A percentile compares a stretch with the other conserved stretches of the same genome.
Evolutionary conservation across 495 filamentous ascomycete species (phyloP).

Genomic region (Penicillium taxi): DNA sequence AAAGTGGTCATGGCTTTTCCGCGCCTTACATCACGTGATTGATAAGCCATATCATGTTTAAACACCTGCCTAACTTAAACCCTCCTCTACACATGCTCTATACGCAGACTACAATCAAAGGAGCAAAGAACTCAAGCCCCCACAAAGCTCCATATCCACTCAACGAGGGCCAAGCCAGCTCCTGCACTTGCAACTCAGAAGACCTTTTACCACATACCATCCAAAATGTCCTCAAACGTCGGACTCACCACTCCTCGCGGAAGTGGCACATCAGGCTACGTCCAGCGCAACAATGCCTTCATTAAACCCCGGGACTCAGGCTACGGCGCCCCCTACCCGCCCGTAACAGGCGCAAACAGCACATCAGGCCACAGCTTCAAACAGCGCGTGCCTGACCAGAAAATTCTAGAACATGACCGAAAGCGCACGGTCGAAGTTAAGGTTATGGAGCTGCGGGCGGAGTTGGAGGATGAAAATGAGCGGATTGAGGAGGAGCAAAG

Average conservation of each 20-base stretch:
- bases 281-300: constrained; percentile 89
- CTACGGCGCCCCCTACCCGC: constrained; percentile 48
- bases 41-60: constrained; percentile 1
- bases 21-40: constrained; percentile 12
- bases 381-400: constrained; percentile 81
- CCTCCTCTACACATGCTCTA: neutral
- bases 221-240: constrained; percentile 88
- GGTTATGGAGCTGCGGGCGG: constrained; percentile 82
- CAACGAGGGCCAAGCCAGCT: neutral
- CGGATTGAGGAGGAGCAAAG: constrained; percentile 23
- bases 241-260: constrained; percentile 92
- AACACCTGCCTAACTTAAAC: neutral
- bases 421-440: constrained; percentile 83
- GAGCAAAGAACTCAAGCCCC: neutral
- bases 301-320: constrained; percentile 61
- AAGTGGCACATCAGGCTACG: constrained; percentile 92
- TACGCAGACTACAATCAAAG: no score
- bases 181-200: neutral
- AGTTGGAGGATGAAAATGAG: constrained; percentile 73
- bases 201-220: neutral
- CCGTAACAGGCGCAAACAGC: constrained; percentile 18
- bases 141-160: neutral
- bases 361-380: constrained; percentile 50
- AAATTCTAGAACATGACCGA: constrained; percentile 89
- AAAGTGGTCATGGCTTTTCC: no score